phyloP scores from a whole-genome alignment of 1,284 basidiomycete species.

The Mycena sp. region DNA sequence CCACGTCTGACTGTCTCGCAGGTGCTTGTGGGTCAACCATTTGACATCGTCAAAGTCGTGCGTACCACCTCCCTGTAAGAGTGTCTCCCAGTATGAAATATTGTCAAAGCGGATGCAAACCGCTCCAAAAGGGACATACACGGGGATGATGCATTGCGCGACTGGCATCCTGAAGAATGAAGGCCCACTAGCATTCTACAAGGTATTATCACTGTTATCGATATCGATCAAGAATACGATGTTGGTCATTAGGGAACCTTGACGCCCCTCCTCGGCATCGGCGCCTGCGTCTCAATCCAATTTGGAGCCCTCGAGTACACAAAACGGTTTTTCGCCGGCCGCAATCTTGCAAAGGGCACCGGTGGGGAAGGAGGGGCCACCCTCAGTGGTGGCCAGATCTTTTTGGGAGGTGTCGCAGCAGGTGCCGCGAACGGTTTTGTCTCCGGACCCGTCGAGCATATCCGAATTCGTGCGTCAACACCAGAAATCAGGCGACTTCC shows the following conservation, averaged over 20 bases:
- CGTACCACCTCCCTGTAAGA: slow-evolving; percentile 44
- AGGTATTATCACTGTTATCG: slow-evolving; percentile 59
- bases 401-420: slow-evolving; percentile 83
- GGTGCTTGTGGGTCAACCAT: slow-evolving; percentile 94
- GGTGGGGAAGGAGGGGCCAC: slow-evolving; percentile 69
- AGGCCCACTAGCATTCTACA: slow-evolving; percentile 96
- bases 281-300: slow-evolving; percentile 95
- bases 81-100: slow-evolving; percentile 26
- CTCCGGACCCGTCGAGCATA: slow-evolving; percentile 96
- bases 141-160: slow-evolving; percentile 90
- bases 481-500: not conserved
- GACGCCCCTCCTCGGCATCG: slow-evolving; percentile 93
- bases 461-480: slow-evolving; percentile 86
- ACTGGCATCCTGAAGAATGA: slow-evolving; percentile 89
- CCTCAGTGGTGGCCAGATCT: slow-evolving; percentile 74
- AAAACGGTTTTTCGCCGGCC: slow-evolving; percentile 83
- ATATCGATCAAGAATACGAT: slow-evolving; percentile 1
- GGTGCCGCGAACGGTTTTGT: slow-evolving; percentile 93
- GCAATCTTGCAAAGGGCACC: slow-evolving; percentile 61
- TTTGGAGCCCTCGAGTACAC: slow-evolving; percentile 94
- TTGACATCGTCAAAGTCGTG: slow-evolving; percentile 97
- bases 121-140: slow-evolving; percentile 89
- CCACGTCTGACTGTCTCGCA: slow-evolving; percentile 37
- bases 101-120: slow-evolving; percentile 88
- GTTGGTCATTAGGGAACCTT: slow-evolving; percentile 78